Percentiles rank a stretch among this genome's conserved stretches.
Conservation (phyloP, 1,284 basidiomycete species). For the Cutaneotrichosporon curvatum region DNA sequence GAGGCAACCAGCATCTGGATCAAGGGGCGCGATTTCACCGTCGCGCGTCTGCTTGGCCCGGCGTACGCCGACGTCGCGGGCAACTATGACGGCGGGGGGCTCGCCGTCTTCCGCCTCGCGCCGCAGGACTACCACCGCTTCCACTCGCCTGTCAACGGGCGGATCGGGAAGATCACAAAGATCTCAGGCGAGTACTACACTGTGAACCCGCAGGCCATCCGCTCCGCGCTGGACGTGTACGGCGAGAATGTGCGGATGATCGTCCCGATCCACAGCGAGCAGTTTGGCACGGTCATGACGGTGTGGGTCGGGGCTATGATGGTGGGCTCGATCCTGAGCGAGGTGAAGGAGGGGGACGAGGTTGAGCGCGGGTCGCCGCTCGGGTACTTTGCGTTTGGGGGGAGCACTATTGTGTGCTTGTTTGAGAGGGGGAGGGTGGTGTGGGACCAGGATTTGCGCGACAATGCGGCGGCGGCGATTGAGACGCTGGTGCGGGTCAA, state of each 20-base stretch:
- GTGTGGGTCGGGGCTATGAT: conserved; percentile 91
- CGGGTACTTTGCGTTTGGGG: conserved; percentile 92
- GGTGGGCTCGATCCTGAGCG: conserved; percentile 81
- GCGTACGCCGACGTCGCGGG: conserved; percentile 61
- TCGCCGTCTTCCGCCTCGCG: conserved; percentile 76
- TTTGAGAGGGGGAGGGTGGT: conserved; percentile 73
- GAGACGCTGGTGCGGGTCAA: conserved; percentile 84
- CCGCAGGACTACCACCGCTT: conserved; percentile 97
- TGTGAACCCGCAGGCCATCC: conserved; percentile 57
- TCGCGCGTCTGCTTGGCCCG: conserved; percentile 72
- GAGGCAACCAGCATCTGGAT: conserved; percentile 92
- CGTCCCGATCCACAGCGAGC: conserved; percentile 74
- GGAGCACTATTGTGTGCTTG: conserved; percentile 78
- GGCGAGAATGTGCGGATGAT: conserved; percentile 89
- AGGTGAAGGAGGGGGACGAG: conserved; percentile 71
- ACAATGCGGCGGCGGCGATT: conserved; percentile 70
- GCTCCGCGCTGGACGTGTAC: conserved; percentile 69
- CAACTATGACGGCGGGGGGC: conserved; percentile 65
- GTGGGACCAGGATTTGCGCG: conserved; percentile 87
- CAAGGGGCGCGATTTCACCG: conserved; percentile 88
- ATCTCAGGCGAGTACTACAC: conserved; percentile 87
- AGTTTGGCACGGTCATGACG: conserved; percentile 81
- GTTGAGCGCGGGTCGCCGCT: conserved; percentile 81
- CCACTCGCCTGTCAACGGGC: conserved; percentile 84
- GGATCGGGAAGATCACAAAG: conserved; percentile 68